These are phyloP conservation scores for Sungouiella thailandica DNA, from an alignment of 805 yeast species.

Conservation along the genomic window DNA sequence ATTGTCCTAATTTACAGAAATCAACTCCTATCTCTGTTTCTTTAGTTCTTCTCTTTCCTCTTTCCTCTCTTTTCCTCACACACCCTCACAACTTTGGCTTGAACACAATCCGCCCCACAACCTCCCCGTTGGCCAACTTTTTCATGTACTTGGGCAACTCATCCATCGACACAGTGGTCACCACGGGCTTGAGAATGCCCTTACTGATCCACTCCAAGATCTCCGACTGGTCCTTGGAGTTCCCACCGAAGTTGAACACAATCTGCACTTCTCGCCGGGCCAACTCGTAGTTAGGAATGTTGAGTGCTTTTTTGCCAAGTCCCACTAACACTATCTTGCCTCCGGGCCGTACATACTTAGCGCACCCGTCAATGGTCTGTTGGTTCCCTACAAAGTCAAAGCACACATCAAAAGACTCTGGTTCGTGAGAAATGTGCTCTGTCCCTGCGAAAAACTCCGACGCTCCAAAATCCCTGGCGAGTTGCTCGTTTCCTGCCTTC, in stretches of 20 bases:
- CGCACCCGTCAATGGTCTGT: constrained; percentile 20
- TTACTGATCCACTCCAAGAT: constrained; percentile 36
- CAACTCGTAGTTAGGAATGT: constrained; percentile 28
- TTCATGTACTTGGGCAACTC: constrained; percentile 33
- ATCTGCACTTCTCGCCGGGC: constrained; percentile 39
- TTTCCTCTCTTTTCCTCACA: too few species aligned
- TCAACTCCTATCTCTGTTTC: too few species aligned
- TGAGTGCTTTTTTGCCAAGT: constrained; percentile 30
- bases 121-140: constrained; percentile 32
- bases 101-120: constrained; percentile 41
- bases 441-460: constrained; percentile 34
- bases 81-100: constrained; percentile 6
- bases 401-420: constrained; percentile 30
- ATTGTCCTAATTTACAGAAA: too few species aligned
- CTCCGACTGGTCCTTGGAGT: constrained; percentile 38
- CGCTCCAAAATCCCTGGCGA: constrained; percentile 37
- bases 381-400: constrained; percentile 38
- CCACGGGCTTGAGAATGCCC: constrained; percentile 37
- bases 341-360: constrained; percentile 25
- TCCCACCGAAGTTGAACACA: constrained; percentile 41
- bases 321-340: constrained; percentile 44
- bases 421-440: constrained; percentile 17
- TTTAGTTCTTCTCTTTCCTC: not conserved
- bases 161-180: constrained; percentile 24
- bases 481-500: constrained; percentile 10